Conservation (phyloP, 2,329 filamentous ascomycete species). For the Paracamarosporium sp. region DNA sequence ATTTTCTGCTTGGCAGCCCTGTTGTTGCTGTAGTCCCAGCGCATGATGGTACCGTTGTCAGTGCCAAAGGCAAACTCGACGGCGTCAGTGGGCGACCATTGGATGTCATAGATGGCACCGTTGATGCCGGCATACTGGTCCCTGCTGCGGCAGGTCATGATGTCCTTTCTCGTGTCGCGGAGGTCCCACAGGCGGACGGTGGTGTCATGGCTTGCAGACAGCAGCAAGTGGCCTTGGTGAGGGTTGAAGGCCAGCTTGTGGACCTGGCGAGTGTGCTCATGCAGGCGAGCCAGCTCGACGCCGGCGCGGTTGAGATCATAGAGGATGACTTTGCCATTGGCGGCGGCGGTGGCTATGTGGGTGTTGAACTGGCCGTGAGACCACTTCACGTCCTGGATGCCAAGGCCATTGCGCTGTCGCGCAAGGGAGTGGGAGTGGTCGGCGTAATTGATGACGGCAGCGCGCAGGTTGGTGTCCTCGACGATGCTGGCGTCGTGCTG, state of each 20-base stretch:
- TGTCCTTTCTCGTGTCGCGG: slow-evolving; percentile 59
- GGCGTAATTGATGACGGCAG: slow-evolving; percentile 65
- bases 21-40: slow-evolving; percentile 68
- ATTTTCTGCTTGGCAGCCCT: slow-evolving; percentile 65
- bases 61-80: slow-evolving; percentile 69
- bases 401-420: slow-evolving; percentile 64
- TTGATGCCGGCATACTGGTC: slow-evolving; percentile 63
- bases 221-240: slow-evolving; percentile 63
- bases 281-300: slow-evolving; percentile 66
- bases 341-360: slow-evolving; percentile 68
- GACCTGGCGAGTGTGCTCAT: slow-evolving; percentile 70
- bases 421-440: slow-evolving; percentile 54
- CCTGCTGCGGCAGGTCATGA: slow-evolving; percentile 61
- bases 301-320: slow-evolving; percentile 69
- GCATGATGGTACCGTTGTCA: slow-evolving; percentile 68
- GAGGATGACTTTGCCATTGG: slow-evolving; percentile 69
- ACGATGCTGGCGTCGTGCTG: slow-evolving; percentile 59
- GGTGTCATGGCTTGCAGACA: slow-evolving; percentile 70
- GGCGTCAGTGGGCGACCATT: slow-evolving; percentile 69
- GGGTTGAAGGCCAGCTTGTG: slow-evolving; percentile 71
- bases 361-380: slow-evolving; percentile 67
- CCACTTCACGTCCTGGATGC: slow-evolving; percentile 72
- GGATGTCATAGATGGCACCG: slow-evolving; percentile 68
- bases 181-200: slow-evolving; percentile 71
- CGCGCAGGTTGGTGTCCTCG: slow-evolving; percentile 69